These are phyloP conservation scores for Geotrichum phurueaensis DNA, from an alignment of 1,139 yeast species.

Conservation along the genomic window DNA sequence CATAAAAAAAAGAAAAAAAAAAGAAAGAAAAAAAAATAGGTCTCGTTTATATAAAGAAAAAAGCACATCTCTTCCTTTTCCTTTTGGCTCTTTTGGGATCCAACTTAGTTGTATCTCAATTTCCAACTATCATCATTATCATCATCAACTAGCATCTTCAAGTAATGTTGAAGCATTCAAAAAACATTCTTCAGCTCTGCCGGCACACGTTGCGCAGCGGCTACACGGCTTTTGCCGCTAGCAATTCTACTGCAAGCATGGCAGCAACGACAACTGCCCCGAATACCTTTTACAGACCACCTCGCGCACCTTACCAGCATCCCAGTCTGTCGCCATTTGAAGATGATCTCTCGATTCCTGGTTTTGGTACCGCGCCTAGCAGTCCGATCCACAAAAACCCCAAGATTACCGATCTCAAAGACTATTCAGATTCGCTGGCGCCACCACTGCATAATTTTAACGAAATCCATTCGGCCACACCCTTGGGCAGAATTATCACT, in stretches of 20 bases:
- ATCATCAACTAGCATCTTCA: not conserved
- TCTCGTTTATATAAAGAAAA: not conserved
- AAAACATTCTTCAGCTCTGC: not conserved
- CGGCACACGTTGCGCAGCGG: not conserved
- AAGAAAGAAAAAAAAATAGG: not conserved
- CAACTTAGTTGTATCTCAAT: not conserved
- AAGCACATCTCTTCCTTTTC: not conserved
- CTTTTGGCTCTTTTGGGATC: not conserved
- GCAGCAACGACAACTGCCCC: not conserved
- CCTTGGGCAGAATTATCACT: slow-evolving; percentile 13
- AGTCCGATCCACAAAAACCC: not conserved
- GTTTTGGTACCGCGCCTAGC: not conserved
- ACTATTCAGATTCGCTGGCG: not conserved
- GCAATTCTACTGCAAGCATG: not conserved
- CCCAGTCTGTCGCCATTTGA: not conserved
- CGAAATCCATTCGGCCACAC: slow-evolving; percentile 13
- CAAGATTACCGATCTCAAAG: not conserved
- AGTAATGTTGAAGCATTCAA: not conserved
- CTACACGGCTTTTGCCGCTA: not conserved
- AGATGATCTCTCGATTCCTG: not conserved
- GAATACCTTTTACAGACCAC: not conserved
- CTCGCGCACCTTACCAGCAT: not conserved
- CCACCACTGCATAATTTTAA: slow-evolving; percentile 2
- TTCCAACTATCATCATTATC: not conserved
- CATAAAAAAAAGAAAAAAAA: not conserved